A percentile compares a stretch with the other conserved stretches of the same genome.
phyloP scores from a whole-genome alignment of 2,329 filamentous ascomycete species.

The Penicillium corylophilum region DNA sequence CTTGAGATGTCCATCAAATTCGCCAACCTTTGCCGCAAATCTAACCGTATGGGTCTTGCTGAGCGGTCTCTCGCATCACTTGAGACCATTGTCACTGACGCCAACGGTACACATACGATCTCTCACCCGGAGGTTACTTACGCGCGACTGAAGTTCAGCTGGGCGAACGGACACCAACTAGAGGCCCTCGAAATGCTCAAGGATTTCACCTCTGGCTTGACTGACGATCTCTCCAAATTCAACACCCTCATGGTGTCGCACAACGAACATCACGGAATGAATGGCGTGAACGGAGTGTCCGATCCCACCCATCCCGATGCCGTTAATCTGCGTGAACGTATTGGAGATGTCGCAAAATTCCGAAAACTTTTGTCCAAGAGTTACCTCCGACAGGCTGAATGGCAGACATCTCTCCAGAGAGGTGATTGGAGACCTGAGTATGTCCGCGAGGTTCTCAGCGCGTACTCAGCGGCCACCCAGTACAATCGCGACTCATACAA shows the following conservation, averaged over 20 bases:
- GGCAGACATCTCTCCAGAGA: constrained; percentile 82
- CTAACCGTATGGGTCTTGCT: constrained; percentile 86
- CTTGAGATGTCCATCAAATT: constrained; percentile 99
- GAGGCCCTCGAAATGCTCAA: constrained; percentile 60
- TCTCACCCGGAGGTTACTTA: constrained; percentile 79
- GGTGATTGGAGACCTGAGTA: constrained; percentile 86
- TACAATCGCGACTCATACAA: constrained; percentile 98
- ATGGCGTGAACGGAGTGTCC: constrained; percentile 50
- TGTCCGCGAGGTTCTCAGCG: constrained; percentile 83
- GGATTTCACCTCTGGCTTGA: constrained; percentile 60
- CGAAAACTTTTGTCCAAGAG: constrained; percentile 83
- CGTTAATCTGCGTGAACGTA: constrained; percentile 39
- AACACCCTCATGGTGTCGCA: constrained; percentile 43
- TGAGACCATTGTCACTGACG: constrained; percentile 65
- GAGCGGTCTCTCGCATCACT: constrained; percentile 92
- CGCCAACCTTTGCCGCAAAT: constrained; percentile 95
- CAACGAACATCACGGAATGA: constrained; percentile 42
- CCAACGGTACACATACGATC: constrained; percentile 40
- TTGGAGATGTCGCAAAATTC: constrained; percentile 56
- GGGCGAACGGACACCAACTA: constrained; percentile 75
- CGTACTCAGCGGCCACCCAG: constrained; percentile 86
- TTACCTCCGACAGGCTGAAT: constrained; percentile 94
- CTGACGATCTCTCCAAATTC: constrained; percentile 55
- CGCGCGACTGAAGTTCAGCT: constrained; percentile 95
- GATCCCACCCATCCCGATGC: constrained; percentile 43